These are phyloP conservation scores for Centella asiatica DNA, from an alignment of 129 eudicot genomes.

Conservation along the genomic window DNA sequence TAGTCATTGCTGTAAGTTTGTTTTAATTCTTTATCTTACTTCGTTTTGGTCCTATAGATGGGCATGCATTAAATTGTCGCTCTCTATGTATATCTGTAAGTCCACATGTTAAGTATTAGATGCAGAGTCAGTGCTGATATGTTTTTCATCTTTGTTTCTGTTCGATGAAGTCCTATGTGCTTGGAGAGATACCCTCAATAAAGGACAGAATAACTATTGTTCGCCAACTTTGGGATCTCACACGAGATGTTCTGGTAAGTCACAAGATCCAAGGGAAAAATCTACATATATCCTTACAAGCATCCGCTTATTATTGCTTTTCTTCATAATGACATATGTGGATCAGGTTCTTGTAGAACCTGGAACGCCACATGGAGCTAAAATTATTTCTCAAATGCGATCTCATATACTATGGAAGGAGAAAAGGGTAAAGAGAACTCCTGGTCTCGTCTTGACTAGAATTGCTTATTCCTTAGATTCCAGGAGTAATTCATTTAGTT, in stretches of 20 bases:
- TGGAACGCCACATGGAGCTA: slow-evolving; percentile 93
- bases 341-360: slow-evolving; percentile 88
- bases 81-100: background rate
- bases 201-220: slow-evolving; percentile 78
- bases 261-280: slow-evolving; percentile 12
- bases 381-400: slow-evolving; percentile 82
- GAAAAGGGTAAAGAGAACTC: slow-evolving; percentile 54
- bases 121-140: background rate
- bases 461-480: background rate
- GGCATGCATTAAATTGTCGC: background rate
- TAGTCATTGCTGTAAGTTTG: slow-evolving; percentile 91
- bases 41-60: background rate
- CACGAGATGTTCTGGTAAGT: slow-evolving; percentile 73
- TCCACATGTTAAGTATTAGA: slow-evolving; percentile 1
- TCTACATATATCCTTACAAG: slow-evolving; percentile 3
- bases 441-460: slow-evolving; percentile 1
- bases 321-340: background rate
- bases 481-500: background rate
- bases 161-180: slow-evolving; percentile 76
- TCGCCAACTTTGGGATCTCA: slow-evolving; percentile 95
- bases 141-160: slow-evolving; percentile 10
- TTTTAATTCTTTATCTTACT: background rate
- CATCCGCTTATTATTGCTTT: background rate
- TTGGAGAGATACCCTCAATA: slow-evolving; percentile 89
- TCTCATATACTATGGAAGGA: slow-evolving; percentile 98